phyloP scores from a whole-genome alignment of 2,329 filamentous ascomycete genomes.

The Aspergillus sergii region DNA sequence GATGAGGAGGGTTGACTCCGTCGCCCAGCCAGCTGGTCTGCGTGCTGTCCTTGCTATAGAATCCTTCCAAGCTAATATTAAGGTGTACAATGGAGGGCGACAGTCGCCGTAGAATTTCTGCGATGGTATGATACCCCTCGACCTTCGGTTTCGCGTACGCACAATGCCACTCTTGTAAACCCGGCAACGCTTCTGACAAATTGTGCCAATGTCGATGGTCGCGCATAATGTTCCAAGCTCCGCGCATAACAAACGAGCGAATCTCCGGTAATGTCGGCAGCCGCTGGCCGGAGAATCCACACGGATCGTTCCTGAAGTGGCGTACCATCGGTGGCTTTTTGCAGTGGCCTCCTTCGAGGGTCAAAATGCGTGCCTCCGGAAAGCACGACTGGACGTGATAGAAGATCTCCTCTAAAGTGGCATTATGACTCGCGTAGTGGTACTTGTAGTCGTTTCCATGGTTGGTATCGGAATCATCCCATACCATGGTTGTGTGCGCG shows the following conservation, averaged over 20 bases:
- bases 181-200: conserved; percentile 65
- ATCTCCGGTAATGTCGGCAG: conserved; percentile 59
- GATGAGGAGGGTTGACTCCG: conserved; percentile 60
- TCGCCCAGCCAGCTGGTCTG: conserved; percentile 54
- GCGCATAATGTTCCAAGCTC: conserved; percentile 76
- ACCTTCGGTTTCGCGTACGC: conserved; percentile 70
- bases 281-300: conserved; percentile 31
- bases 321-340: conserved; percentile 72
- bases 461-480: conserved; percentile 30
- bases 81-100: conserved; percentile 63
- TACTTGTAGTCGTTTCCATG: conserved; percentile 33
- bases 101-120: conserved; percentile 61
- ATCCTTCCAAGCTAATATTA: conserved; percentile 70
- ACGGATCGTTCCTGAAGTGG: conserved; percentile 52
- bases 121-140: conserved; percentile 72
- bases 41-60: conserved; percentile 66
- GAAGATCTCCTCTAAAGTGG: conserved; percentile 71
- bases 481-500: conserved; percentile 28
- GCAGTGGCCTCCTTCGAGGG: conserved; percentile 74
- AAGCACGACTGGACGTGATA: conserved; percentile 62
- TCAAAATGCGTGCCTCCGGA: conserved; percentile 66
- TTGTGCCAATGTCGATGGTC: conserved; percentile 63
- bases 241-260: conserved; percentile 70
- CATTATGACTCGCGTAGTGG: conserved; percentile 58
- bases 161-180: conserved; percentile 59